Evolutionary conservation across 768 basidiomycete species (phyloP), one percentile per base, ranked within the genome.

Genomic region (Serendipita vermifera): DNA sequence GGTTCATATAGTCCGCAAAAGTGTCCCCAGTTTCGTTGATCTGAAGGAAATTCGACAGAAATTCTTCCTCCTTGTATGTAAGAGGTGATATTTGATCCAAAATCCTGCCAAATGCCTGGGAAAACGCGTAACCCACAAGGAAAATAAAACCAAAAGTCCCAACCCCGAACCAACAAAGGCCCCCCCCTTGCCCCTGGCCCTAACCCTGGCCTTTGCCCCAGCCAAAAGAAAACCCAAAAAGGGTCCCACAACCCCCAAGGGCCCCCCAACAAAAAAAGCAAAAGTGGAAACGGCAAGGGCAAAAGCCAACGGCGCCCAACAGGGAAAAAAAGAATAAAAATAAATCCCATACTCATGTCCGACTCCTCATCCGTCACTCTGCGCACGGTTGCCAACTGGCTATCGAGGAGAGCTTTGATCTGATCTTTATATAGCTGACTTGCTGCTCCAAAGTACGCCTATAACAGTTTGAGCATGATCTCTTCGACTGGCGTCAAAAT

Each of bases 1-100:
- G 72, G 40, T 82, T 81, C 80, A 90, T 88, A 62, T 94, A 91
- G 69, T 97, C 94, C 13, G 94, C 94, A 67, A 91, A 98, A 1
- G 94, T 96, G 13, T 91, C 75, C 15, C 81, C 81, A 20, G 81
- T 78, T 59, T 93, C 86, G 60, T 90, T 89, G 65, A 96, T 85
- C 65, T 92, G 91, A 46, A 98, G 72, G 69, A 97, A 97, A 63
- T 92, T 87, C 6, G 83, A 78, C 59, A 96, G 81, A 69, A 96
- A 97, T 31, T 83, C 82, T 62, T 85, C 82, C 70, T 98, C 93
- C 9, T 77, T 77, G 59, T 84, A 81, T n/a, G 96, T 76, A 56
- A 82, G 75, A 3, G 79, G 78, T 0, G 80, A 75, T 17, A 96
- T 75, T 64, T 89, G 84, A 54, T 86, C 82, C 7, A 97, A 70